These are phyloP conservation scores for Geotrichum bryndzae DNA, from an alignment of 1,139 yeast species.

Conservation along the genomic window DNA sequence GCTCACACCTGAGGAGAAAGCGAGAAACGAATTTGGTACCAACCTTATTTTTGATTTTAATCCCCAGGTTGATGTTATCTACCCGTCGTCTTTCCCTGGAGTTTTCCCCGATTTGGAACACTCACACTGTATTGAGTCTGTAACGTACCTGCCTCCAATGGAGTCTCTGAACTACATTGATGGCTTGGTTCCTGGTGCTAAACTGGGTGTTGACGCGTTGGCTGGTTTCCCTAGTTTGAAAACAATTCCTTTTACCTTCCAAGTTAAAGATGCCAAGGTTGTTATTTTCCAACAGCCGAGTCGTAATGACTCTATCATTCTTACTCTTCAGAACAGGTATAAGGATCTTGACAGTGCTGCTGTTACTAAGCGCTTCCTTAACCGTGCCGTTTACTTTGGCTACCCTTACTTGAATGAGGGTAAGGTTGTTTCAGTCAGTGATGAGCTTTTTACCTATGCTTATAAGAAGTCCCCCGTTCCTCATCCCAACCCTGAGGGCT, in stretches of 20 bases:
- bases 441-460: constrained; percentile 48
- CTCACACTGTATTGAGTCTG: constrained; percentile 66
- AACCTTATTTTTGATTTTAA: constrained; percentile 65
- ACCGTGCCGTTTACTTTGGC: constrained; percentile 60
- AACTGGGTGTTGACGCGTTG: constrained; percentile 58
- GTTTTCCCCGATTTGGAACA: constrained; percentile 71
- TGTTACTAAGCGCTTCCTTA: constrained; percentile 55
- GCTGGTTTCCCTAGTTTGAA: constrained; percentile 89
- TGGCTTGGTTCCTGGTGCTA: constrained; percentile 65
- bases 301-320: constrained; percentile 71
- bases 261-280: constrained; percentile 56
- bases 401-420: constrained; percentile 92
- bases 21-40: constrained; percentile 67
- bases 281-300: constrained; percentile 81
- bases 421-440: constrained; percentile 58
- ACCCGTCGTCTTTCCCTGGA: constrained; percentile 74
- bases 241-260: constrained; percentile 56
- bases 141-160: constrained; percentile 18
- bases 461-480: constrained; percentile 26
- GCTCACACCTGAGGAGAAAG: constrained; percentile 61
- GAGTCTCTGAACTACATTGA: constrained; percentile 38
- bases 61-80: constrained; percentile 66
- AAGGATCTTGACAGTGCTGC: constrained; percentile 42
- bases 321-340: constrained; percentile 52
- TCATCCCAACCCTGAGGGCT: constrained; percentile 33